These are phyloP conservation scores for Scedosporium apiospermum DNA, from an alignment of 2,329 filamentous ascomycete species.

Conservation along the genomic window DNA sequence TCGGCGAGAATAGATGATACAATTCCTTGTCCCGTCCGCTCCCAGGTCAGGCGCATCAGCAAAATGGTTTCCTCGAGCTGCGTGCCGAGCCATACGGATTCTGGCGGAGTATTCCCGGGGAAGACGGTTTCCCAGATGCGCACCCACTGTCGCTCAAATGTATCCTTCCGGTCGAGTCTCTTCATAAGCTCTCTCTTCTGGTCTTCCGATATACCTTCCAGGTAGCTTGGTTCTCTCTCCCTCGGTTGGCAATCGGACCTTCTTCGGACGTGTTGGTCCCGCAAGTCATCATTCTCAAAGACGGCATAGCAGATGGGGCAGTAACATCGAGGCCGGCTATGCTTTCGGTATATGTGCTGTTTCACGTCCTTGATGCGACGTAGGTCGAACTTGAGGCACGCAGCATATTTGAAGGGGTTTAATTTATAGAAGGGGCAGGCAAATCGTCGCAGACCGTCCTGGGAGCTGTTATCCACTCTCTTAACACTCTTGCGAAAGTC, in stretches of 20 bases:
- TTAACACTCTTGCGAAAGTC: background rate
- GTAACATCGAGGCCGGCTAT: conserved; percentile 7
- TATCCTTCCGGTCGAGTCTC: conserved; percentile 5
- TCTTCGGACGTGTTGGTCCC: conserved; percentile 9
- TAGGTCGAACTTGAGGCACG: conserved; percentile 11
- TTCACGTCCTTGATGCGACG: conserved; percentile 13
- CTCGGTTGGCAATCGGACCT: background rate
- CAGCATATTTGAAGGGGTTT: conserved; percentile 9
- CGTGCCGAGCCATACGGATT: conserved; percentile 8
- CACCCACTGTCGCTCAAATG: conserved; percentile 9
- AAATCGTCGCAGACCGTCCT: background rate
- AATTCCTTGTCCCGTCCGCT: background rate
- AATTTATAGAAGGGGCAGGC: conserved; percentile 12
- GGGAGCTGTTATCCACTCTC: background rate
- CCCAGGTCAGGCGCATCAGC: conserved; percentile 10
- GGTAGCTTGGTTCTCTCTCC: background rate
- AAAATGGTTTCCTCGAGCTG: conserved; percentile 8
- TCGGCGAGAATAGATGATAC: background rate
- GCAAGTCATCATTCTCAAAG: background rate
- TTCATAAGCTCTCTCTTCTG: conserved; percentile 8
- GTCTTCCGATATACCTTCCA: conserved; percentile 7
- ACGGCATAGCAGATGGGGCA: conserved; percentile 8
- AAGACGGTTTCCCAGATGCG: conserved; percentile 13
- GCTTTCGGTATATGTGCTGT: conserved; percentile 11
- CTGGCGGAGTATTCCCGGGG: background rate